Evolutionary conservation across 768 basidiomycete species (phyloP), one percentile per base, ranked within the genome.

Genomic region (Austroboletus eburneus): DNA sequence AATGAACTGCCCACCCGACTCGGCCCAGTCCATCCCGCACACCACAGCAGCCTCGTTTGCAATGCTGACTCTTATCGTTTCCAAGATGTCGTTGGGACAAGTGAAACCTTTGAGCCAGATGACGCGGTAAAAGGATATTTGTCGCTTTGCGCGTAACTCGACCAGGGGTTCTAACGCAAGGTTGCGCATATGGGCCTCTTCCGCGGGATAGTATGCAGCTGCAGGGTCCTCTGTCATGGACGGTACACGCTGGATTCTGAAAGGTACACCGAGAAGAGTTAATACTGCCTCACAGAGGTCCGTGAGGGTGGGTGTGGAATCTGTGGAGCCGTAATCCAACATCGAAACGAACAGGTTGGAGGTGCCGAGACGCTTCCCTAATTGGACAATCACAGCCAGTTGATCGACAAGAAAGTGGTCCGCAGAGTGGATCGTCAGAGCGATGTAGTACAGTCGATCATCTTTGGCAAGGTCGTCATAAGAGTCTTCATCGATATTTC

Each of bases 21-120:
- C 94, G 10, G 93, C 95, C 96, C 96, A 99, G 62, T 99, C 96
- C 95, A 98, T 98, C n/a, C 94, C 95, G 62, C 96, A 98, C 2
- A 97, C 92, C 91, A 99, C 91, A 0, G 93, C 91, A 3, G 96
- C 96, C 55, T 93, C 81, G 62, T 98, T 99, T 25, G 79, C 78
- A 55, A 87, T 76, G 63, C 87, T 91, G 50, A 97, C 86, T 52
- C 93, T 84, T 62, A 98, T 82, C 20, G 89, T 95, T 69, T 99
- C 96, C 42, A 99, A 73, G 39, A 99, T 93, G 64, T 99, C 96
- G 59, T 92, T 95, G 2, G 96, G 96, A 62, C 96, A 99, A 0
- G 96, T 97, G 65, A 99, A 99, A 0, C 96, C 96, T 61, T 97
- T 99, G 51, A 98, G 75, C 96, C 96, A 99, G 37, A 99, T 79